Evolutionary conservation across 108 stramenopile genomes (phyloP).

Genomic region (Nannochloropsis oceanica): DNA sequence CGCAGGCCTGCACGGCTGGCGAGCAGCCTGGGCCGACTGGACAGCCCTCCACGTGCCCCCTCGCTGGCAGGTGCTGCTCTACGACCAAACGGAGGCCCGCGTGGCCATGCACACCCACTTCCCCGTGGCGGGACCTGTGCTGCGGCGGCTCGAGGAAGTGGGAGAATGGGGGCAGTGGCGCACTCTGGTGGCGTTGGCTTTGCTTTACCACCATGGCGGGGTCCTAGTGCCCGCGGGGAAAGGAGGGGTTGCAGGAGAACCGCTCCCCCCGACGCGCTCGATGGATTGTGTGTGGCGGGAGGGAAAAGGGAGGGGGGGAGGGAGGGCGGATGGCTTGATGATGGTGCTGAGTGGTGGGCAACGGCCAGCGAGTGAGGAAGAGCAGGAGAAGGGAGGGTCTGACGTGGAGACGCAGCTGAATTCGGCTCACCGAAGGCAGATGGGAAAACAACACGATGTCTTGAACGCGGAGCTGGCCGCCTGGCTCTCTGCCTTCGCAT

Average conservation of each 20-base stretch:
- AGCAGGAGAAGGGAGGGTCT: not conserved
- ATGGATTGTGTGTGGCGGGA: not conserved
- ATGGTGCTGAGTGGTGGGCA: not conserved
- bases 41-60: not conserved
- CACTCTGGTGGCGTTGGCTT: not conserved
- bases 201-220: not conserved
- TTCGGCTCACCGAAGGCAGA: not conserved
- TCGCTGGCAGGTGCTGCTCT: not conserved
- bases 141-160: not conserved
- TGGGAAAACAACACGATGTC: no score
- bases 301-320: not conserved
- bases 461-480: not conserved
- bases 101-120: not conserved
- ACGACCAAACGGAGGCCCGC: not conserved
- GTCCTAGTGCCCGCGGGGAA: not conserved
- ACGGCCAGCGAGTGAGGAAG: not conserved
- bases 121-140: not conserved
- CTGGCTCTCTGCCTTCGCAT: not conserved
- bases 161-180: not conserved
- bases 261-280: not conserved
- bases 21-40: not conserved
- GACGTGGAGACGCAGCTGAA: not conserved
- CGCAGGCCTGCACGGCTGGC: not conserved
- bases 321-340: not conserved
- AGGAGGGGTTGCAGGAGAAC: not conserved